Percentiles rank a stretch among this genome's conserved stretches.
Evolutionary conservation across 495 filamentous ascomycete species (phyloP).

Genomic region (Neurospora sp.): DNA sequence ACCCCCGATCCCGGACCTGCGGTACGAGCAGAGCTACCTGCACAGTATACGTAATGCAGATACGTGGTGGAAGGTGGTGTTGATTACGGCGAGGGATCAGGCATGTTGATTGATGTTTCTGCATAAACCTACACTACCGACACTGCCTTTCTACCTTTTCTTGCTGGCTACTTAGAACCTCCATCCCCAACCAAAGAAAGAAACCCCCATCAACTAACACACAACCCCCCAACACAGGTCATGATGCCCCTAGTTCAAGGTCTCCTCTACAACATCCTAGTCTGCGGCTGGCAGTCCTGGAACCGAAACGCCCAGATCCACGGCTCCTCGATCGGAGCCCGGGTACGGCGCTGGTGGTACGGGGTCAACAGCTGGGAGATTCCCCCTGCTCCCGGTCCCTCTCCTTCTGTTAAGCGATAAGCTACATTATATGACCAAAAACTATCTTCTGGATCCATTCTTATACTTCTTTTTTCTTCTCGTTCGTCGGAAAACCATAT

Average conservation of each 20-base stretch:
- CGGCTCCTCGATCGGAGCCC: slow-evolving; percentile 60
- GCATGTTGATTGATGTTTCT: slow-evolving; percentile 29
- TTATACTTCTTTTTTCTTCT: neutral
- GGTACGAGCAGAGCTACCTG: slow-evolving; percentile 96
- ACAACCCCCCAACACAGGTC: slow-evolving; percentile 40
- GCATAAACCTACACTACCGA: neutral
- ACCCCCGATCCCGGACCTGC: slow-evolving; percentile 81
- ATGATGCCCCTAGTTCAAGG: slow-evolving; percentile 77
- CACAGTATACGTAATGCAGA: slow-evolving; percentile 70
- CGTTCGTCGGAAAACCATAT: neutral
- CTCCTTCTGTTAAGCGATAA: neutral
- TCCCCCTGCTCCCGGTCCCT: slow-evolving; percentile 16
- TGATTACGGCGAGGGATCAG: slow-evolving; percentile 85
- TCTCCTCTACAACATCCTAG: slow-evolving; percentile 66
- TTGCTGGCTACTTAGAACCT: neutral
- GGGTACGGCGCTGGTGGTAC: slow-evolving; percentile 81
- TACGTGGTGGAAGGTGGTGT: slow-evolving; percentile 62
- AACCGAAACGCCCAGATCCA: slow-evolving; percentile 61
- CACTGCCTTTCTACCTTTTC: neutral
- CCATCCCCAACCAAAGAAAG: neutral
- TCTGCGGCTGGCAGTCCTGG: slow-evolving; percentile 76
- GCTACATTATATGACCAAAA: neutral
- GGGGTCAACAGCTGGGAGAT: slow-evolving; percentile 78
- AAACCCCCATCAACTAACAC: neutral
- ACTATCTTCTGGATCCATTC: neutral